Conservation (phyloP, 2,329 filamentous ascomycete species). For the Reticulascus tulasneorum region DNA sequence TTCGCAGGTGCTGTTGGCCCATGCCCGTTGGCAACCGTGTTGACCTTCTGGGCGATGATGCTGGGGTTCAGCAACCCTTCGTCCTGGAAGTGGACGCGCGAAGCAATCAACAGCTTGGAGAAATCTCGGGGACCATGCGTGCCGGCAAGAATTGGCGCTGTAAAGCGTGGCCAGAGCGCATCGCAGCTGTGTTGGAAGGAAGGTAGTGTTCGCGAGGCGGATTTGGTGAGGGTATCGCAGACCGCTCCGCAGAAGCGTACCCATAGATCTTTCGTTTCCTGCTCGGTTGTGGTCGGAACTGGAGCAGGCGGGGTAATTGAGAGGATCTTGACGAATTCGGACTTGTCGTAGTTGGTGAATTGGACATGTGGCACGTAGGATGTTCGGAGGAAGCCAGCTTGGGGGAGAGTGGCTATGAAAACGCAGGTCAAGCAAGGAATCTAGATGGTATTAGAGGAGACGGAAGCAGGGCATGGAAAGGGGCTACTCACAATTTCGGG, state of each 20-base stretch:
- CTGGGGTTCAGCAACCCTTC: conserved; percentile 66
- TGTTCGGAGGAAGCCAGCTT: conserved; percentile 65
- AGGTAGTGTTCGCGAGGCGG: conserved; percentile 74
- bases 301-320: conserved; percentile 43
- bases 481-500: conserved; percentile 65
- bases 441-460: conserved; percentile 37
- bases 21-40: not conserved
- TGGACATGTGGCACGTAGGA: conserved; percentile 66
- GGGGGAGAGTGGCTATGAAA: conserved; percentile 70
- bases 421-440: conserved; percentile 74
- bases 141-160: conserved; percentile 70
- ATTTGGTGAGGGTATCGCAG: conserved; percentile 80
- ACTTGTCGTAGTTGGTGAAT: conserved; percentile 80
- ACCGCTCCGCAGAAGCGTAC: conserved; percentile 76
- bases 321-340: conserved; percentile 75
- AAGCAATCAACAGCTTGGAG: conserved; percentile 71
- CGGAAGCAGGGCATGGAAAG: not conserved
- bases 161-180: conserved; percentile 81
- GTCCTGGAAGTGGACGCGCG: conserved; percentile 66
- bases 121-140: conserved; percentile 76
- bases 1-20: conserved; percentile 5
- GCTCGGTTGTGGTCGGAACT: conserved; percentile 45
- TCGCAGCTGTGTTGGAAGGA: conserved; percentile 66
- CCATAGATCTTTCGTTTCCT: conserved; percentile 67
- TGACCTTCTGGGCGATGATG: conserved; percentile 39